A percentile compares a stretch with the other conserved stretches of the same genome.
Evolutionary conservation across 305 asterid species (phyloP).

Genomic region (Solanum hybrid): DNA sequence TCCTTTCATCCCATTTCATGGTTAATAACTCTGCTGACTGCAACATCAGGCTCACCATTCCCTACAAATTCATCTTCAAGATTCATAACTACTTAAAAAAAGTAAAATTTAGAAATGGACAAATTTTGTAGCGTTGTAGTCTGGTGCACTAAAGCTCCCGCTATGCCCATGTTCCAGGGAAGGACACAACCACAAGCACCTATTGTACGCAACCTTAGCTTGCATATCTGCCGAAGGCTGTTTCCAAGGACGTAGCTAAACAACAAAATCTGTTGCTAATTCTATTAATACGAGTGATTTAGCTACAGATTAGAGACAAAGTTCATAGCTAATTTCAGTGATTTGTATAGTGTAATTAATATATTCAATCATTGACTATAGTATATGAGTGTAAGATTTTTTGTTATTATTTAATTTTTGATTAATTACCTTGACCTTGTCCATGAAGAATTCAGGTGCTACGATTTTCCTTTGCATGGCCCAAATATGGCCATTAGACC

Average conservation of each 20-base stretch:
- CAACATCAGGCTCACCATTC: constrained; percentile 67
- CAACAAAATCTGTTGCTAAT: background rate
- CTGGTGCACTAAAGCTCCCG: background rate
- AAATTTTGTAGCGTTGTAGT: background rate
- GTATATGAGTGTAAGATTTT: background rate
- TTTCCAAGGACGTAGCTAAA: background rate
- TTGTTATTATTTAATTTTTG: background rate
- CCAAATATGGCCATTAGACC: constrained; percentile 75
- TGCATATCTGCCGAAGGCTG: background rate
- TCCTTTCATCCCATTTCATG: constrained; percentile 42
- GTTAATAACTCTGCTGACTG: constrained; percentile 41
- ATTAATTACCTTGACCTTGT: constrained; percentile 62
- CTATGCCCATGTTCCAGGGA: background rate
- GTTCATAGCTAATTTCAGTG: background rate
- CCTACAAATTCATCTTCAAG: constrained; percentile 22
- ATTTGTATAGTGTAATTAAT: background rate
- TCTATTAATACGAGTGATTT: background rate
- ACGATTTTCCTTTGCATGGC: constrained; percentile 69
- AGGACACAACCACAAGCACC: background rate
- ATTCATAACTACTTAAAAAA: background rate
- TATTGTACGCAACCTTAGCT: background rate
- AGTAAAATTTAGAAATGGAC: background rate
- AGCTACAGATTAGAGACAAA: background rate
- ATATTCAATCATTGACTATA: background rate
- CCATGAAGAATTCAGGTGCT: constrained; percentile 72